Percentiles rank a stretch among this genome's conserved stretches.
phyloP scores from a whole-genome alignment of 345 rosid species.

The Toxicodendron radicans region DNA sequence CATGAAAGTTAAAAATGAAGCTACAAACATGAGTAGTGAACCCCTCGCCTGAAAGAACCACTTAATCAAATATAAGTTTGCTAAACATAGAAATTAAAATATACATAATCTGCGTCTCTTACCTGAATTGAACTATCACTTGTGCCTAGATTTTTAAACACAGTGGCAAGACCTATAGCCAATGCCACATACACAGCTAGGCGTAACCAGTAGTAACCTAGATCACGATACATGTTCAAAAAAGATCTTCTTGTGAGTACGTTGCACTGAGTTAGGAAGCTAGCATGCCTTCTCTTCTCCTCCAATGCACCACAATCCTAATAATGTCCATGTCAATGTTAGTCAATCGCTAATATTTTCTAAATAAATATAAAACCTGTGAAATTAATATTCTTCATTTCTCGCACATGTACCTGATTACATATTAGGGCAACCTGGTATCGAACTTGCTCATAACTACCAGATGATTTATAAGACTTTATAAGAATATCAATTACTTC shows the following conservation, averaged over 20 bases:
- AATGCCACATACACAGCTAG: slow-evolving; percentile 41
- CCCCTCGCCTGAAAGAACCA: slow-evolving; percentile 40
- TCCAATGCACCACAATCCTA: slow-evolving; percentile 25
- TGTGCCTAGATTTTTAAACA: slow-evolving; percentile 31
- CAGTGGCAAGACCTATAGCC: slow-evolving; percentile 41
- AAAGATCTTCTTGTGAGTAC: slow-evolving; percentile 51
- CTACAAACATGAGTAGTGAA: slow-evolving; percentile 44
- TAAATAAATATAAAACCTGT: not conserved
- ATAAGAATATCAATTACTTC: slow-evolving; percentile 43
- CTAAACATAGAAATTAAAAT: no score
- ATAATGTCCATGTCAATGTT: not conserved
- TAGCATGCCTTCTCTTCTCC: slow-evolving; percentile 30
- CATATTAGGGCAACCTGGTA: slow-evolving; percentile 28
- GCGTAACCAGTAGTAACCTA: slow-evolving; percentile 64
- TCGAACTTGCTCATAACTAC: slow-evolving; percentile 28
- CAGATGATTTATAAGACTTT: slow-evolving; percentile 41
- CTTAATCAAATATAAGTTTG: not conserved
- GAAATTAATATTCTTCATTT: no score
- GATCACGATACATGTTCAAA: slow-evolving; percentile 61
- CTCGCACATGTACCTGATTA: slow-evolving; percentile 23
- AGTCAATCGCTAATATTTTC: not conserved
- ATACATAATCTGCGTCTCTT: not conserved
- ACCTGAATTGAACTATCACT: slow-evolving; percentile 28
- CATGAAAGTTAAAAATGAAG: slow-evolving; percentile 52
- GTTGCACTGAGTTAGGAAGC: slow-evolving; percentile 41